Percentiles rank a stretch among this genome's conserved stretches.
Conservation (phyloP, 495 filamentous ascomycete species). For the Penicillium cataractarum region DNA sequence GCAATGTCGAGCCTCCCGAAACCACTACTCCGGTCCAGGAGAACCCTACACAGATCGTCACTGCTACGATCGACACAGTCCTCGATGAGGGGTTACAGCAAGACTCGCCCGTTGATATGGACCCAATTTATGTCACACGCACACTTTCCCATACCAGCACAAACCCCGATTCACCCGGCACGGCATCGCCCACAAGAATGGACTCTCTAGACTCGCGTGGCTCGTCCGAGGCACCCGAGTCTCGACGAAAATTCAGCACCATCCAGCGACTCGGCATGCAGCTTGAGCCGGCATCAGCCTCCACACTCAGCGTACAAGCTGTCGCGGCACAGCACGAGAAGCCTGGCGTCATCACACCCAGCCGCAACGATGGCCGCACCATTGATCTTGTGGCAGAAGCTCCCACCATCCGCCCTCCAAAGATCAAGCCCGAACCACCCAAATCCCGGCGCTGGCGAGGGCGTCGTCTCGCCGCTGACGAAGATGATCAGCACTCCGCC, state of each 20-base stretch:
- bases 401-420: conserved; percentile 32
- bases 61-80: conserved; percentile 29
- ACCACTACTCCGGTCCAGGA: conserved; percentile 14
- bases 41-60: conserved; percentile 13
- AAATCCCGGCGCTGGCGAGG: conserved; percentile 50
- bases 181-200: conserved; percentile 33
- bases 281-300: conserved; percentile 49
- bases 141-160: conserved; percentile 52
- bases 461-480: conserved; percentile 30
- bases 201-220: conserved; percentile 32
- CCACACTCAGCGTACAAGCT: conserved; percentile 69
- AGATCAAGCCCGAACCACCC: conserved; percentile 48
- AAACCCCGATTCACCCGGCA: conserved; percentile 33
- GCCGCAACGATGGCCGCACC: conserved; percentile 50
- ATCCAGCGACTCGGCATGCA: conserved; percentile 49
- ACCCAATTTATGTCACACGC: conserved; percentile 31
- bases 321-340: conserved; percentile 80
- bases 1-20: conserved; percentile 37
- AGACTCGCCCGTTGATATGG: conserved; percentile 32
- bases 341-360: conserved; percentile 84
- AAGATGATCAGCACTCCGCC: conserved; percentile 30
- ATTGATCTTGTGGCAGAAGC: conserved; percentile 23
- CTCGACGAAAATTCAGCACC: conserved; percentile 30
- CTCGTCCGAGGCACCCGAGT: conserved; percentile 29
- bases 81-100: conserved; percentile 22